phyloP scores from a whole-genome alignment of 257 asterid genomes.

The Marsdenia floribunda region DNA sequence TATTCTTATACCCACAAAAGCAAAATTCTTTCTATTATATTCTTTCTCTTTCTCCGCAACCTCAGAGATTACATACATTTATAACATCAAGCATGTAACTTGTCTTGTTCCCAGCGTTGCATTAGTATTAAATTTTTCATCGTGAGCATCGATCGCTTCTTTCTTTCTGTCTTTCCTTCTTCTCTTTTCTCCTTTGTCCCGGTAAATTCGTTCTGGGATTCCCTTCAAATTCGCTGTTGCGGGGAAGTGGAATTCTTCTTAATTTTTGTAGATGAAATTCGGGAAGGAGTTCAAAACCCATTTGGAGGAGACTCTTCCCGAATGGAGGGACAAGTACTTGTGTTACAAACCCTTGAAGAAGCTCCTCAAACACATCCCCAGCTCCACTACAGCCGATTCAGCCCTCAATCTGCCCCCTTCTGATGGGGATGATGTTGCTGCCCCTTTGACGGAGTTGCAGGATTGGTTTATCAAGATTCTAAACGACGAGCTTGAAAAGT shows the following conservation, averaged over 20 bases:
- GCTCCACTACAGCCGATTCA: slow-evolving; percentile 24
- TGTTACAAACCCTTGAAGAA: slow-evolving; percentile 84
- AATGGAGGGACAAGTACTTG: slow-evolving; percentile 85
- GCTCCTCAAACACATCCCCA: slow-evolving; percentile 59
- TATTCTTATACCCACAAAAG: background rate
- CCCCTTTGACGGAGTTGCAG: slow-evolving; percentile 37
- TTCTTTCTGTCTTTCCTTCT: background rate
- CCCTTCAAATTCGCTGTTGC: background rate
- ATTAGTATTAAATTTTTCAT: background rate
- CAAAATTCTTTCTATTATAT: background rate
- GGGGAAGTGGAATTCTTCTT: too few species aligned
- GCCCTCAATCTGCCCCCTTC: slow-evolving; percentile 6
- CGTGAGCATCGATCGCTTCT: background rate
- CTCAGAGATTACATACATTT: background rate
- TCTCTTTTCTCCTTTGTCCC: background rate
- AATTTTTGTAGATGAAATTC: slow-evolving; percentile 50
- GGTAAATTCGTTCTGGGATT: too few species aligned
- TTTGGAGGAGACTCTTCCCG: slow-evolving; percentile 78
- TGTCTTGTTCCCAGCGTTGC: background rate
- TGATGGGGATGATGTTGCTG: slow-evolving; percentile 21
- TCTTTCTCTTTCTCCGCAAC: background rate
- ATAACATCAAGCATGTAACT: background rate
- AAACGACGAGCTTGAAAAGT: slow-evolving; percentile 67
- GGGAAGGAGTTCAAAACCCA: slow-evolving; percentile 73
- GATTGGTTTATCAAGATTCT: slow-evolving; percentile 72